Base-by-base conservation (phyloP, 129 eudicot species). In the Chrysanthemum lavandulifolium region DNA sequence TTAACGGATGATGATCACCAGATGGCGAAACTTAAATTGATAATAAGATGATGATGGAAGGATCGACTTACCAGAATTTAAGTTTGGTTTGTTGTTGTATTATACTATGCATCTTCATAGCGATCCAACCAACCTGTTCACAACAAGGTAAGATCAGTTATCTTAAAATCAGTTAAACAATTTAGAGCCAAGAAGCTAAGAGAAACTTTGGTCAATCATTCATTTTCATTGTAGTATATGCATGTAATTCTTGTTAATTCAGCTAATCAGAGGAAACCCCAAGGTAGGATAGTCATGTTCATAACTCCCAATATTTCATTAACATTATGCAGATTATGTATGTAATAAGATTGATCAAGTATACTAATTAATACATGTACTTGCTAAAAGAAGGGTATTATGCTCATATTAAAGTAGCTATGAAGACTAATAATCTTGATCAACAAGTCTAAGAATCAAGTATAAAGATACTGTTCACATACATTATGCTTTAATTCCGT, bases 1-100 rank as follows among this genome's bases (percentile, higher is more conserved):
- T 63, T 9, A 65, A 25, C 53, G 63, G 62, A 74, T 47, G 80
- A 51, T 73, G 75, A 74, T 74, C 73, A 72, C 29, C 82, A 64
- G 69, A 87, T 82, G 89, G 83, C 59, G 72, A 69, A 49, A 72
- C 31, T 48, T 72, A 63, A 58, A 61, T 31, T 68, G 49, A 76
- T 61, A 33, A 75, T 43, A 64, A 68, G 69, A 62, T 53, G 87
- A 84, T 82, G 82, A 87, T 87, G 94, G 86, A 82, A 76, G 86
- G 60, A 55, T 72, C 76, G 76, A 25, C 57, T 69, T 66, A 77
- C 79, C 76, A 45, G 36, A 76, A 63, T 71, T 65, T 47, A 80
- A 80, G 80, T 71, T 50, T 67, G 71, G 73, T 74, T 71, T 54
- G 74, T 52, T 74, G 80, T 63, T 77, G 71, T 66, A 65, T 82